A percentile compares a stretch with the other conserved stretches of the same genome.
Evolutionary conservation across 1,284 basidiomycete species (phyloP).

Genomic region (Trametes versicolor): DNA sequence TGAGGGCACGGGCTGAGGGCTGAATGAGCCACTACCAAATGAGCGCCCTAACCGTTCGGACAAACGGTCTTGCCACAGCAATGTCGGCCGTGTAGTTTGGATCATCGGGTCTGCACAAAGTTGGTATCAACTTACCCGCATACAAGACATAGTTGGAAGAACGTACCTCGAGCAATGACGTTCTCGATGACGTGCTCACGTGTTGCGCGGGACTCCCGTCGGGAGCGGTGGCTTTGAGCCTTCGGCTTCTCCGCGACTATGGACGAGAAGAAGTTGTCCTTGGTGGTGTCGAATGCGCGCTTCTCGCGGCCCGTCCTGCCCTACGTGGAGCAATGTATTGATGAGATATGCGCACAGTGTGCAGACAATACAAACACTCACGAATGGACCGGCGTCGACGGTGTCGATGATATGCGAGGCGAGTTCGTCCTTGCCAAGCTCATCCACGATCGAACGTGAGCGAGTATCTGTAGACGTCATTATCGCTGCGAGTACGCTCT

Average conservation of each 20-base stretch:
- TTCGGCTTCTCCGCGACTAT: constrained; percentile 65
- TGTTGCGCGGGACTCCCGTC: constrained; percentile 76
- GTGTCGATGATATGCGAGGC: constrained; percentile 76
- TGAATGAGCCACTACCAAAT: constrained; percentile 35
- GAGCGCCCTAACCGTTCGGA: constrained; percentile 45
- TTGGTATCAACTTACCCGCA: neutral
- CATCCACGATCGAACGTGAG: constrained; percentile 72
- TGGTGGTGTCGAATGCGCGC: constrained; percentile 59
- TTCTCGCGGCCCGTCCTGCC: constrained; percentile 67
- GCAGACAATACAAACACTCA: constrained; percentile 46
- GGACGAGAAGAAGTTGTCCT: constrained; percentile 80
- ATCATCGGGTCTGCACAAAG: constrained; percentile 49
- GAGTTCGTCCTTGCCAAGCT: constrained; percentile 74
- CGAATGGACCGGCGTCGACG: constrained; percentile 82
- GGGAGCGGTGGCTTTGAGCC: constrained; percentile 61
- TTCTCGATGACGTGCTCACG: constrained; percentile 80
- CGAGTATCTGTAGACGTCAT: constrained; percentile 67
- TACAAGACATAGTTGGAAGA: neutral
- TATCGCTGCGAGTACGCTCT: constrained; percentile 84
- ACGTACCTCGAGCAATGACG: constrained; percentile 49
- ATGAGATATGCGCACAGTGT: constrained; percentile 17
- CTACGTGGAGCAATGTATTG: constrained; percentile 46
- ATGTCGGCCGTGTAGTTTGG: constrained; percentile 68
- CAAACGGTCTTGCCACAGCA: constrained; percentile 79
- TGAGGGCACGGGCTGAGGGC: neutral